Base-by-base conservation (phyloP, 2,329 filamentous ascomycete genomes). In the Septoria petroselini region DNA sequence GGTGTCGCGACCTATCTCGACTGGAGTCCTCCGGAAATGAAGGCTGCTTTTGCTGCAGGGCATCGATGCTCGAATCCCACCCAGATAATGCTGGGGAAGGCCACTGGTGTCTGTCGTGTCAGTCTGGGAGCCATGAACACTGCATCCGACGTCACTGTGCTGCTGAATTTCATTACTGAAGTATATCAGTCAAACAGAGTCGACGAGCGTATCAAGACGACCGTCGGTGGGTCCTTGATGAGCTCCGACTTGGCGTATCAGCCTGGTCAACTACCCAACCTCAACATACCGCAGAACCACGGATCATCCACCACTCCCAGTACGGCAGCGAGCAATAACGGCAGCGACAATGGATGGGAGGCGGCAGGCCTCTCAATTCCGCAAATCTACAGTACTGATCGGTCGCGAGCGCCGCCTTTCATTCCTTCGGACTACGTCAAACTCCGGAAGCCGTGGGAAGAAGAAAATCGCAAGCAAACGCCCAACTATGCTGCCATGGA, bases 111-210 rank as follows among this genome's bases (percentile, higher is more conserved):
- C 35, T 78, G 83, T 5, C 72, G 82, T 15, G 77, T 76, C 4
- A 82, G 79, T 51, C 68, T 85, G 1, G 82, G 82, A 0, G 80
- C 81, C 9, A 82, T 82, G 78, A 82, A 76, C 53, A 82, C 77
- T 2, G 63, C 72, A 15, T 65, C 69, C 2, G 82, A 84, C 54
- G 72, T 83, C 11, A 72, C 83, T 30, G 74, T 70, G 4, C 86
- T 97, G 44, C 57, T 93, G 8, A 41, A 55, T 8, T 69, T 69
- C 53, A 40, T 69, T 14, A 53, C 65, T 23, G 61, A 65, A 7
- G 57, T 58, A 1, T 69, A 68, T 47, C 51, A 64, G 8, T 50
- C 53, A 19, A 51, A 15, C 17, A 44, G 29, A 12, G 37, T 12
- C 35, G 47, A 52, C 47, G 17, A 44, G 45, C 30, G 33, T 33